Percentiles rank a stretch among this genome's conserved stretches.
Conservation (phyloP, 176 grass and related monocot species). For the Pontederia crassipes region DNA sequence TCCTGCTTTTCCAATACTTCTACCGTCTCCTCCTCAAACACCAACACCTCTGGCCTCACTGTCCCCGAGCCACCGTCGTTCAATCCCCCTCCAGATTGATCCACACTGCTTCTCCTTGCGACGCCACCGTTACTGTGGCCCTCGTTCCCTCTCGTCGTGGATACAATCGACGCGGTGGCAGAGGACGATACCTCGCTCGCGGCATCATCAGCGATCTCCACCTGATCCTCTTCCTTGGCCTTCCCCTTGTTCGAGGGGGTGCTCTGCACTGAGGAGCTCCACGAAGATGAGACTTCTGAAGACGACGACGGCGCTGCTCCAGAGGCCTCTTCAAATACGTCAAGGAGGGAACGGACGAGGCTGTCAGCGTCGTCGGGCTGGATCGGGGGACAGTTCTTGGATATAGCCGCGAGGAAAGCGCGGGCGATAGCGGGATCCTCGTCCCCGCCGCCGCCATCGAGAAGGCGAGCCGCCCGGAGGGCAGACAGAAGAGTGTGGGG, state of each 20-base stretch:
- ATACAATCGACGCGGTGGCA: too few species aligned
- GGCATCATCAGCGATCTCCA: constrained; percentile 12
- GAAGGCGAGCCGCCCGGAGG: constrained; percentile 29
- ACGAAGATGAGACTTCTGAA: constrained; percentile 18
- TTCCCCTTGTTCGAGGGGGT: constrained; percentile 50
- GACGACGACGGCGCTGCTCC: not conserved
- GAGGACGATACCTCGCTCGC: constrained; percentile 10
- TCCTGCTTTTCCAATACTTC: constrained; percentile 76
- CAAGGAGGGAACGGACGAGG: constrained; percentile 52
- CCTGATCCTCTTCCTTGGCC: constrained; percentile 41
- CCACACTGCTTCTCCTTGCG: constrained; percentile 2
- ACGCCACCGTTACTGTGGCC: constrained; percentile 3
- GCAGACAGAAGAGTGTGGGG: constrained; percentile 41
- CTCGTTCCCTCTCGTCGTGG: constrained; percentile 6
- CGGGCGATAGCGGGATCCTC: constrained; percentile 43
- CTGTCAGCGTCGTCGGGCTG: constrained; percentile 33
- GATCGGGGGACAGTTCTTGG: constrained; percentile 46
- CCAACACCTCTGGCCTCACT: constrained; percentile 39
- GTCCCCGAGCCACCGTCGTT: constrained; percentile 30
- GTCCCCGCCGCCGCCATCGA: constrained; percentile 33
- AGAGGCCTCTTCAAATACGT: constrained; percentile 1
- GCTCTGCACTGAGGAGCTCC: constrained; percentile 22
- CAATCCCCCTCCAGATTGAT: constrained; percentile 10
- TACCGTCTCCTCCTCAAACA: constrained; percentile 70
- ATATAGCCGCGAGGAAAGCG: constrained; percentile 56